These are phyloP conservation scores for Mortierella sp. DNA, from an alignment of 371 early-diverging fungal species.

Conservation along the genomic window DNA sequence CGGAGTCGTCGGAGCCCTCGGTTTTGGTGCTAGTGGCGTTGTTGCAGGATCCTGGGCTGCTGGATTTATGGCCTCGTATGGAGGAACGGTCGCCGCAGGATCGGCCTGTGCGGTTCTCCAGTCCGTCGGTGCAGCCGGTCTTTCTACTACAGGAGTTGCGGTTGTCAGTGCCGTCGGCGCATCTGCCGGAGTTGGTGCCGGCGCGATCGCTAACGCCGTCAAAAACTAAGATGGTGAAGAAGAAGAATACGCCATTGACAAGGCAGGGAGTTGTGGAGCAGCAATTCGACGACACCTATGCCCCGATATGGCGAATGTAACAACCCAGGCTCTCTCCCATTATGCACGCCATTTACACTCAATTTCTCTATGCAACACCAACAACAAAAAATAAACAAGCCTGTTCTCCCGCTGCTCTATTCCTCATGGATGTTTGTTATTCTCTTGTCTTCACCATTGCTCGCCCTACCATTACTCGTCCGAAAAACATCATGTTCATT, in stretches of 20 bases:
- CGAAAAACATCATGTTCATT: no score
- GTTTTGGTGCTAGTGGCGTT: conserved; percentile 24
- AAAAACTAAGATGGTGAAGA: background rate
- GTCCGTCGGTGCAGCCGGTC: conserved; percentile 31
- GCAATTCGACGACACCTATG: no score
- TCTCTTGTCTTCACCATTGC: no score
- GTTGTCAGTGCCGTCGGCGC: background rate
- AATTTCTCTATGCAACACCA: no score
- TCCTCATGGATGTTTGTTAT: no score
- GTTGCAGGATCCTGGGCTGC: conserved; percentile 23
- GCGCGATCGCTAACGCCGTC: background rate
- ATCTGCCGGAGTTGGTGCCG: background rate
- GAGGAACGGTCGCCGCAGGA: conserved; percentile 24
- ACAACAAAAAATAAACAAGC: no score
- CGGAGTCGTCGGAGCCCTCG: background rate
- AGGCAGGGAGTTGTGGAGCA: background rate
- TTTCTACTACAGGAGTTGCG: background rate
- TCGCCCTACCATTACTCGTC: no score
- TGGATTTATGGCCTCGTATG: conserved; percentile 28
- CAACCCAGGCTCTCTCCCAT: no score
- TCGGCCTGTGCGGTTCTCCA: conserved; percentile 28
- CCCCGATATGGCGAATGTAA: no score
- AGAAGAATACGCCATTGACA: background rate
- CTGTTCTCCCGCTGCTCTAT: no score
- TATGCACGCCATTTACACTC: no score